Percentiles rank a stretch among this genome's conserved stretches.
Evolutionary conservation across 2,329 filamentous ascomycete genomes (phyloP).

Genomic region (Ceratocystiopsis sp.): DNA sequence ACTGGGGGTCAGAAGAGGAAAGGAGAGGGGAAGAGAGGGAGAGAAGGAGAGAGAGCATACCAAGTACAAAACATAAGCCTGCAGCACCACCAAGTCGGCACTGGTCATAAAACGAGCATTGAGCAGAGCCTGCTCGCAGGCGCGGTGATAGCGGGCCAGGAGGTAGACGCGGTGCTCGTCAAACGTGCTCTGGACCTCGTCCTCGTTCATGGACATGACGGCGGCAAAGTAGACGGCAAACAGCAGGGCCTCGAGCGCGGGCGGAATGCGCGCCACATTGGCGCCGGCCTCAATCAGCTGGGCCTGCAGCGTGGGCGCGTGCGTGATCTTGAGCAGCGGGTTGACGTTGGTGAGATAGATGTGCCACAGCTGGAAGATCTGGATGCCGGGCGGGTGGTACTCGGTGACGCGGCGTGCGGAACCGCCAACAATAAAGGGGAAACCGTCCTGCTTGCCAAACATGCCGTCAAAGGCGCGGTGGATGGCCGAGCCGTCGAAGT

Average conservation of each 20-base stretch:
- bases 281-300: conserved; percentile 32
- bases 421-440: conserved; percentile 38
- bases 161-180: conserved; percentile 23
- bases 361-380: conserved; percentile 37
- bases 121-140: conserved; percentile 34
- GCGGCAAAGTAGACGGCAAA: conserved; percentile 34
- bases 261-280: conserved; percentile 14
- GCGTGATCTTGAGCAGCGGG: conserved; percentile 40
- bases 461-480: conserved; percentile 42
- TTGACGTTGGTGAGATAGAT: conserved; percentile 40
- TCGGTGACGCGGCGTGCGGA: conserved; percentile 24
- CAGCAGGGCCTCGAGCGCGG: conserved; percentile 34
- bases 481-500: conserved; percentile 32
- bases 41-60: conserved; percentile 17
- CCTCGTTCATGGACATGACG: conserved; percentile 22
- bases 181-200: conserved; percentile 26
- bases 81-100: conserved; percentile 30
- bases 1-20: conserved; percentile 36
- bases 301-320: conserved; percentile 35
- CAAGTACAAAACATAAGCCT: conserved; percentile 41
- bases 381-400: conserved; percentile 28
- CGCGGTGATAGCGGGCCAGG: conserved; percentile 26
- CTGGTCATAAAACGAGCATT: conserved; percentile 33
- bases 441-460: conserved; percentile 37
- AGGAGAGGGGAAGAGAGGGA: conserved; percentile 21